These are phyloP conservation scores for Wallacemonas sp. DNA, from an alignment of 208 protist species.

Conservation along the genomic window DNA sequence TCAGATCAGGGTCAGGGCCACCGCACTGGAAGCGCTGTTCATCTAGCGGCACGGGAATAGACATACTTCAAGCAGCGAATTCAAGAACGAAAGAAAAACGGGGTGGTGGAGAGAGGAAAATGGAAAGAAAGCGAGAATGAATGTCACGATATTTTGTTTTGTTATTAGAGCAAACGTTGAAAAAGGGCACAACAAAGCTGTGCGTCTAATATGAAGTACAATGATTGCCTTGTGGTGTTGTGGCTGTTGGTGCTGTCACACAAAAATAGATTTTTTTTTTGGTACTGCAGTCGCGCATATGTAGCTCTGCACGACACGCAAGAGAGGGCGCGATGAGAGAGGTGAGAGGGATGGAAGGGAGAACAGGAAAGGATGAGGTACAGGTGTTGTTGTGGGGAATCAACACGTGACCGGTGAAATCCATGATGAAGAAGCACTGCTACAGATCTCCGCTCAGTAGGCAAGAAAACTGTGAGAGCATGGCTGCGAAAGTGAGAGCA, in stretches of 20 bases:
- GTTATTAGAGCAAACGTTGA: too few species aligned
- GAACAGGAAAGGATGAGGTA: background rate
- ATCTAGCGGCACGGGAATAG: constrained; percentile 29
- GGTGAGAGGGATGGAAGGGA: background rate
- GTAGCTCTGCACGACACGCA: background rate
- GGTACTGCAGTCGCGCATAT: background rate
- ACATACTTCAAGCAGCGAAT: too few species aligned
- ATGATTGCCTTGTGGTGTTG: too few species aligned
- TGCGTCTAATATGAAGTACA: too few species aligned
- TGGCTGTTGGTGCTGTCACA: background rate
- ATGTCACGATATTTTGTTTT: too few species aligned
- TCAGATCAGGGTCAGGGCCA: background rate
- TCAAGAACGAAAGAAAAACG: background rate
- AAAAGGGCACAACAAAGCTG: constrained; percentile 8
- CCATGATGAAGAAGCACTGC: too few species aligned
- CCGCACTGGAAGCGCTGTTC: constrained; percentile 26
- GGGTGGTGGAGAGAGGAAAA: background rate
- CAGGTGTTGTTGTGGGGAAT: background rate
- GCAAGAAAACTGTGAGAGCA: too few species aligned
- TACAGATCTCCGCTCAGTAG: too few species aligned
- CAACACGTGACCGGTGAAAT: too few species aligned
- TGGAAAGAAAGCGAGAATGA: constrained; percentile 1
- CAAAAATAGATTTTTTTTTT: too few species aligned
- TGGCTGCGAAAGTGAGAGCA: too few species aligned
- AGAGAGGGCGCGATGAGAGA: background rate